phyloP scores from a whole-genome alignment of 106 monocot species.

The Triglochin maritima region DNA sequence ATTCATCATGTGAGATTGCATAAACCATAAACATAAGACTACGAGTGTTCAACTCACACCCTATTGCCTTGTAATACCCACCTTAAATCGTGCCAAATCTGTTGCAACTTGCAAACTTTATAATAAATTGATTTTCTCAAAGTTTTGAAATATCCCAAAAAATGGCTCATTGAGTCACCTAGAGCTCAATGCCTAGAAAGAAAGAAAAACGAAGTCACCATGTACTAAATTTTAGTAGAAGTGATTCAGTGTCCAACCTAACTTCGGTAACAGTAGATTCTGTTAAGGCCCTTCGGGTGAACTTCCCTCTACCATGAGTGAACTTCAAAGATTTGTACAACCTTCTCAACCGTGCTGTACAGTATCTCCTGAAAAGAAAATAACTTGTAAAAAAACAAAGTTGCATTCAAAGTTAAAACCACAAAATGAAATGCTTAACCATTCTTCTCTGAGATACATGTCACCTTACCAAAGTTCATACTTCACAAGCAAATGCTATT shows the following conservation, averaged over 20 bases:
- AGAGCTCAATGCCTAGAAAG: too few species aligned
- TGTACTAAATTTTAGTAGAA: background rate
- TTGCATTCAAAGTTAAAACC: background rate
- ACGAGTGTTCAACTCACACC: too few species aligned
- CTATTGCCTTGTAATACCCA: too few species aligned
- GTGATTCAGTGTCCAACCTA: constrained; percentile 24
- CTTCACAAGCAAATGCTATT: background rate
- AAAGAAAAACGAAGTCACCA: background rate
- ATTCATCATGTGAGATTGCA: too few species aligned
- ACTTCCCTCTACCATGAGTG: constrained; percentile 90
- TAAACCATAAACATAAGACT: too few species aligned
- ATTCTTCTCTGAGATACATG: background rate
- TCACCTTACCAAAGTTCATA: background rate
- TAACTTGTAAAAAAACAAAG: background rate
- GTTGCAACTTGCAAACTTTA: too few species aligned
- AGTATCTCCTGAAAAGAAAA: constrained; percentile 68
- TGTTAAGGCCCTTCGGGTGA: constrained; percentile 37
- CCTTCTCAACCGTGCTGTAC: constrained; percentile 80
- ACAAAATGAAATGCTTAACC: background rate
- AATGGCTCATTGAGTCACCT: too few species aligned
- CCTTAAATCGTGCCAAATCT: too few species aligned
- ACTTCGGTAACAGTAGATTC: constrained; percentile 79
- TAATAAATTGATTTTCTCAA: too few species aligned
- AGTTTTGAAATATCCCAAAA: too few species aligned
- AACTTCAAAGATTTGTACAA: constrained; percentile 95